Base-by-base conservation (phyloP, 176 grass and related monocot species). In the Otatea glauca region DNA sequence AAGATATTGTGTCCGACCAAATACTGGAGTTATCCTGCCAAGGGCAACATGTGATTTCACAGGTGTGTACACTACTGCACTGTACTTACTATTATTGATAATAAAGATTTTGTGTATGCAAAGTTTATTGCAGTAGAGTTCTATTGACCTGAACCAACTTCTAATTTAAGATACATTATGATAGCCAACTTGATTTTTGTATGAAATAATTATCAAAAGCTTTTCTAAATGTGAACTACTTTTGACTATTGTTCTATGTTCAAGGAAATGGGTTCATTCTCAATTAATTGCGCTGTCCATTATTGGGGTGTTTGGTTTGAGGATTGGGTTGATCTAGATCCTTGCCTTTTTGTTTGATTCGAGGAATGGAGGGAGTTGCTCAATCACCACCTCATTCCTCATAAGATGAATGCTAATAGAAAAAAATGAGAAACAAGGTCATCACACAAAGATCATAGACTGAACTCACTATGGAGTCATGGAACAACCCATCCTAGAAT, bases 1-100 rank as follows among this genome's bases (percentile, higher is more conserved):
- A 88, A 85, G 85, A 84, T 98, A 98, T 70, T 92, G 96, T 70
- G 96, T 98, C 72, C 86, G 91, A 65, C 96, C 96, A 89, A 98
- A 98, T 75, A 98, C 80, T 63, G 96, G 96, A 58, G 89, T 98
- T 85, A 93, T 98, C 74, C 87, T 88, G 68, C 96, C 96, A n/a
- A 90, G 64, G 72, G 87, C 86, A 79, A 80, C 89, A 88, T 93
- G 92, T 87, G 80, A 84, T 59, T 93, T 95, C 81, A 93, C 86
- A 95, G 96, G 96, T 98, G 54, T 90, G 86, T 74, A 43, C 17
- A 72, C 74, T 74, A 56, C 25, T 60, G 59, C 41, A 20, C n/a
- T 71, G 14, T 9, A 41, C 39, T 72, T 20, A 48, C 51, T 58
- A 20, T 77, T 77, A 49, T 50, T 74, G 72, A 61, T 70, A 17